Percentiles rank a stretch among this genome's conserved stretches.
Conservation (phyloP, 2,329 filamentous ascomycete genomes). For the Colletotrichum sp. region DNA sequence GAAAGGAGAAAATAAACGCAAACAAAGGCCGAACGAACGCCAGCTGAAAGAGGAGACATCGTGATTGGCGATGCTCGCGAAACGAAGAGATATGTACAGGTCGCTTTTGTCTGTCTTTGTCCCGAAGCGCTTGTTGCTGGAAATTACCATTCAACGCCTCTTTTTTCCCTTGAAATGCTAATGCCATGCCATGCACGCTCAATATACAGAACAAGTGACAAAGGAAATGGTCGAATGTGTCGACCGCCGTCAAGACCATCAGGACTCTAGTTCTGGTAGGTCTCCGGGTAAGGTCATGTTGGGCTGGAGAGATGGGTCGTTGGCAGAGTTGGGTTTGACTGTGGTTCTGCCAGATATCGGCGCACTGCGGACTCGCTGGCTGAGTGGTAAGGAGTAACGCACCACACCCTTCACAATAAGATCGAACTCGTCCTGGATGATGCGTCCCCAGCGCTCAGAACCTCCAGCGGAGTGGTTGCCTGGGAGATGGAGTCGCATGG, state of each 20-base stretch:
- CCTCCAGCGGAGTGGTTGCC: constrained; percentile 91
- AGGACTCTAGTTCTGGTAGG: constrained; percentile 3
- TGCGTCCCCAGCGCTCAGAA: constrained; percentile 85
- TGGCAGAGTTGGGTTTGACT: constrained; percentile 68
- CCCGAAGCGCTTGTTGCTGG: constrained; percentile 12
- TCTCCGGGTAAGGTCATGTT: constrained; percentile 38
- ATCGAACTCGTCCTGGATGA: constrained; percentile 91
- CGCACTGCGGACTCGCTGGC: constrained; percentile 62
- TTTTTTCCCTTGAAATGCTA: constrained; percentile 20
- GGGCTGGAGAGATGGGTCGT: constrained; percentile 48
- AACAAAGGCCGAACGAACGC: constrained; percentile 1
- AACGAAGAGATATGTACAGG: constrained; percentile 12
- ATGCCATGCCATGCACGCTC: constrained; percentile 38
- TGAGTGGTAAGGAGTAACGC: constrained; percentile 76
- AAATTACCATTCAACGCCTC: constrained; percentile 16
- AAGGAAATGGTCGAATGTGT: constrained; percentile 23
- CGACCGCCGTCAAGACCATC: not conserved
- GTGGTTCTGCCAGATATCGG: constrained; percentile 64
- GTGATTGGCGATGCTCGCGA: not conserved
- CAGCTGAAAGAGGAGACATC: not conserved
- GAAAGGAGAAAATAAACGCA: not conserved
- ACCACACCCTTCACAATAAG: constrained; percentile 90
- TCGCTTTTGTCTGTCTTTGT: constrained; percentile 17
- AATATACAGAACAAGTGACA: constrained; percentile 37
- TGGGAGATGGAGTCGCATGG: constrained; percentile 81